Evolutionary conservation across 108 stramenopile genomes (phyloP).

Genomic region (Skeletonema potamos): DNA sequence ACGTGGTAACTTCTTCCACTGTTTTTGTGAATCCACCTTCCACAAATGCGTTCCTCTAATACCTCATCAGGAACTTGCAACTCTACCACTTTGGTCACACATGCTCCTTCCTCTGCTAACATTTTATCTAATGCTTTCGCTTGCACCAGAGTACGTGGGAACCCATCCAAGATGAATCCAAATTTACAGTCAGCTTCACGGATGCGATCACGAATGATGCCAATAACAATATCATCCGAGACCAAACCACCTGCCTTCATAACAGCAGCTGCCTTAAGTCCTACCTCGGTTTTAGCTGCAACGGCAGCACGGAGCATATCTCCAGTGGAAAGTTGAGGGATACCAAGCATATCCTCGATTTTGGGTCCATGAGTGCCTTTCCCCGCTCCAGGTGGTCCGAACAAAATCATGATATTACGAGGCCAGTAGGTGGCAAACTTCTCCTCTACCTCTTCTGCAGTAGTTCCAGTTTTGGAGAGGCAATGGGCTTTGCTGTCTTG

Average conservation of each 20-base stretch:
- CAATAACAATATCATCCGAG: conserved; percentile 95
- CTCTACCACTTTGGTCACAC: conserved; percentile 92
- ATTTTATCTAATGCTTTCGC: conserved; percentile 94
- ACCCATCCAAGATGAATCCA: conserved; percentile 99
- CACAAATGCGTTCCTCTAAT: conserved; percentile 96
- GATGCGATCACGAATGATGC: conserved; percentile 95
- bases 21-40: conserved; percentile 94
- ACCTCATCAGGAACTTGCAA: conserved; percentile 93
- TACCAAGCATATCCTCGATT: conserved; percentile 81
- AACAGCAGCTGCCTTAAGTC: conserved; percentile 93
- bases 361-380: conserved; percentile 92
- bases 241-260: conserved; percentile 98
- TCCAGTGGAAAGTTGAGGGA: conserved; percentile 92
- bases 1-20: conserved; percentile 96
- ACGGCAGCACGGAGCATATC: conserved; percentile 99
- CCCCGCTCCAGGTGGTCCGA: conserved; percentile 69
- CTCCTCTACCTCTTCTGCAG: conserved; percentile 60
- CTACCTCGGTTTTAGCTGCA: conserved; percentile 91
- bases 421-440: conserved; percentile 92
- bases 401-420: conserved; percentile 80
- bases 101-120: conserved; percentile 84
- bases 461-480: not conserved
- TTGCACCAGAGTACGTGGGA: conserved; percentile 96
- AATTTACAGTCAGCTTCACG: conserved; percentile 86
- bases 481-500: not conserved